These are phyloP conservation scores for Jacaranda mimosifolia DNA, from an alignment of 257 asterid species.

Conservation along the genomic window DNA sequence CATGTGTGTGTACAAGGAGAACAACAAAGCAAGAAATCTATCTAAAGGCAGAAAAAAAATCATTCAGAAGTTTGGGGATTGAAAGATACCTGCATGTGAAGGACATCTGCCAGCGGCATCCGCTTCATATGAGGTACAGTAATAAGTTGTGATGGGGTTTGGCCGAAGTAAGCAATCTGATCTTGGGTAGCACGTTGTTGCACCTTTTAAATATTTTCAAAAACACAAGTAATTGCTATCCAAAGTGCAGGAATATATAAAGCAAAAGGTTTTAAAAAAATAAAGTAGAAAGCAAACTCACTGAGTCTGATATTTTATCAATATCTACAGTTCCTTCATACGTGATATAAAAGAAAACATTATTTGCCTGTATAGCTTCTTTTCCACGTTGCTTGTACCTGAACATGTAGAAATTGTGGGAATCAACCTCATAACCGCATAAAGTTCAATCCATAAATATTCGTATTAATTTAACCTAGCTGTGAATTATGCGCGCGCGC, in stretches of 20 bases:
- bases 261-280: constrained; percentile 20
- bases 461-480: constrained; percentile 1
- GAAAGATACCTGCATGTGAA: constrained; percentile 86
- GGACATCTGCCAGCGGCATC: constrained; percentile 85
- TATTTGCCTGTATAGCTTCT: constrained; percentile 93
- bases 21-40: constrained; percentile 13
- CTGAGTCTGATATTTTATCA: constrained; percentile 92
- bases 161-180: constrained; percentile 99
- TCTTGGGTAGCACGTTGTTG: constrained; percentile 96
- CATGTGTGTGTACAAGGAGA: too few relatives aligned
- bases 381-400: constrained; percentile 99
- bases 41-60: constrained; percentile 14
- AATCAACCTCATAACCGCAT: constrained; percentile 27
- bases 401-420: constrained; percentile 35
- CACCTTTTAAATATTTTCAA: constrained; percentile 56
- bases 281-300: constrained; percentile 54
- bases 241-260: constrained; percentile 27
- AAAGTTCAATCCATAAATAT: constrained; percentile 4
- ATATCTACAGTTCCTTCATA: constrained; percentile 98
- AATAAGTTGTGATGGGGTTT: constrained; percentile 97
- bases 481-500: too few relatives aligned
- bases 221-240: constrained; percentile 30
- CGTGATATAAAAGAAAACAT: constrained; percentile 94
- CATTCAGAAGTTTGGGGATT: constrained; percentile 27
- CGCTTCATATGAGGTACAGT: constrained; percentile 90